These are phyloP conservation scores for Byssoonygena ceratinophila DNA, from an alignment of 2,329 filamentous ascomycete genomes.

Conservation along the genomic window DNA sequence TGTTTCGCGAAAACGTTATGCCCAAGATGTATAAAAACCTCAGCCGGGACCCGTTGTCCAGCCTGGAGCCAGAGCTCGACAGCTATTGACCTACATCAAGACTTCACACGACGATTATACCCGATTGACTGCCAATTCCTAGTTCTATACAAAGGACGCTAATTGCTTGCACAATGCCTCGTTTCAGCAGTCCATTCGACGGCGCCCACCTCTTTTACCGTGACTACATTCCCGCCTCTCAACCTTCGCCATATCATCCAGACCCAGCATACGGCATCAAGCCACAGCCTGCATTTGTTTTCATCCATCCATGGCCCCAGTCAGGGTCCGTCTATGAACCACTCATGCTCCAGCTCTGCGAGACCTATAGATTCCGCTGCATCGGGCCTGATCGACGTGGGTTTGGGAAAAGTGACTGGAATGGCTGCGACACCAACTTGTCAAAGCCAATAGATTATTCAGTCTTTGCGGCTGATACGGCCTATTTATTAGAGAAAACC, in stretches of 20 bases:
- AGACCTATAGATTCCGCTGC: conserved; percentile 23
- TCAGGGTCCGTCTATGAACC: conserved; percentile 24
- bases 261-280: conserved; percentile 11
- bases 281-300: conserved; percentile 19
- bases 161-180: conserved; percentile 20
- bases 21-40: neutral
- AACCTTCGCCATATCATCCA: conserved; percentile 14
- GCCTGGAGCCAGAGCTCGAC: neutral
- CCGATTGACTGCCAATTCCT: too few relatives aligned
- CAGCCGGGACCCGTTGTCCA: neutral
- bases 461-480: conserved; percentile 24
- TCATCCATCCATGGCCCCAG: conserved; percentile 27
- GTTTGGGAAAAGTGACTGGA: conserved; percentile 26
- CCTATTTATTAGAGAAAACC: conserved; percentile 19
- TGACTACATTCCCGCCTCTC: conserved; percentile 20
- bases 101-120: too few relatives aligned
- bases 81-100: neutral
- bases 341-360: conserved; percentile 22
- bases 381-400: conserved; percentile 25
- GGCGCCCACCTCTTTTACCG: conserved; percentile 20
- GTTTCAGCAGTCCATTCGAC: conserved; percentile 20
- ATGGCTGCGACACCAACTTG: conserved; percentile 13
- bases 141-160: too few relatives aligned
- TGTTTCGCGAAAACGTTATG: conserved; percentile 1
- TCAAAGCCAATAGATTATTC: conserved; percentile 21